Evolutionary conservation across 208 protist species (phyloP).

Genomic region (Trypanosoma platydactyli): DNA sequence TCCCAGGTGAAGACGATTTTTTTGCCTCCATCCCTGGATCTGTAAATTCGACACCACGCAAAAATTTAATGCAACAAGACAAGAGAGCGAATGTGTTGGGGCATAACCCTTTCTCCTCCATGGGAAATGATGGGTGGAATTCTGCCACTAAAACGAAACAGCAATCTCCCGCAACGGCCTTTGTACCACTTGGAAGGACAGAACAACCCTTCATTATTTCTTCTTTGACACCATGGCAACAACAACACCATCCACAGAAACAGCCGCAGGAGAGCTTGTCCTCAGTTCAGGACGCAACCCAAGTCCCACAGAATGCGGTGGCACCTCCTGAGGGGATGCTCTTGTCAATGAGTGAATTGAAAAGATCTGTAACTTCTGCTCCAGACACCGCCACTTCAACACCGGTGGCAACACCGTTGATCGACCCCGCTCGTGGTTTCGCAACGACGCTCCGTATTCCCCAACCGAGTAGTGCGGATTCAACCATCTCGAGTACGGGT

Average conservation of each 20-base stretch:
- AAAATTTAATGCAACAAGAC: neutral
- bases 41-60: neutral
- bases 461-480: slow-evolving; percentile 5
- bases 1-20: neutral
- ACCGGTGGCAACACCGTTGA: too few relatives aligned
- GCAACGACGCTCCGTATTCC: neutral
- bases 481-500: slow-evolving; percentile 1
- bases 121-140: slow-evolving; percentile 2
- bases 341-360: neutral
- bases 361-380: neutral
- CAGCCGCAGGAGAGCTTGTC: slow-evolving; percentile 4
- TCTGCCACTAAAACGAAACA: neutral
- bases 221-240: neutral
- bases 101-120: slow-evolving; percentile 27
- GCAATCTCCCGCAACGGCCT: neutral
- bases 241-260: neutral
- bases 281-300: neutral
- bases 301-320: neutral
- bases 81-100: slow-evolving; percentile 15
- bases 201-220: neutral
- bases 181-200: too few relatives aligned
- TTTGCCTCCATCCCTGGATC: neutral
- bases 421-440: neutral
- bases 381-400: neutral
- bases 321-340: neutral